A percentile compares a stretch with the other conserved stretches of the same genome.
These are phyloP conservation scores for Actinomortierella wolfii DNA, from an alignment of 371 early-diverging fungal genomes.

Conservation along the genomic window DNA sequence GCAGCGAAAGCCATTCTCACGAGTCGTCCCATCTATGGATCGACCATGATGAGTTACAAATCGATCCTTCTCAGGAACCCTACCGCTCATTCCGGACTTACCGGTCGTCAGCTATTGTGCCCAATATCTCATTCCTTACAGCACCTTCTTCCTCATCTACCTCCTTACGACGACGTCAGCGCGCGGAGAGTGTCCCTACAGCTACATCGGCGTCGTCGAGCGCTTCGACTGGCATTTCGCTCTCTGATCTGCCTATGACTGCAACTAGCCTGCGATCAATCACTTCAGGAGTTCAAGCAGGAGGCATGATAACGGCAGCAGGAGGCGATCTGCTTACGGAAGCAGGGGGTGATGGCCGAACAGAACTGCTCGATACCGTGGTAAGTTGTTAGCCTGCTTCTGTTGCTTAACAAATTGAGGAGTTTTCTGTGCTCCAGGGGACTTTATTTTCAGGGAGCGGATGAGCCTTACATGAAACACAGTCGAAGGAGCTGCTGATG, in stretches of 20 bases:
- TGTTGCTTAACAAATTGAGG: conserved; percentile 1
- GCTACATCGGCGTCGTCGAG: neutral
- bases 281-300: too few species aligned
- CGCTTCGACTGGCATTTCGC: neutral
- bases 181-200: conserved; percentile 1
- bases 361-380: too few species aligned
- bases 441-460: too few species aligned
- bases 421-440: neutral
- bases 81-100: conserved; percentile 2
- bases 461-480: too few species aligned
- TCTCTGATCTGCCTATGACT: too few species aligned
- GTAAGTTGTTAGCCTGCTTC: too few species aligned
- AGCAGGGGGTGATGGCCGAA: too few species aligned
- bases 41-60: neutral
- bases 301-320: too few species aligned
- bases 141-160: neutral
- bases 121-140: conserved; percentile 8
- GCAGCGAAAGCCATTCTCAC: conserved; percentile 9
- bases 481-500: too few species aligned
- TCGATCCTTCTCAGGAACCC: neutral
- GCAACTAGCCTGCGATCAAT: too few species aligned
- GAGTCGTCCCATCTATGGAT: neutral
- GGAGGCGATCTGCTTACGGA: too few species aligned
- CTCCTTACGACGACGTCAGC: neutral
- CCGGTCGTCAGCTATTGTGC: conserved; percentile 16